phyloP scores from a whole-genome alignment of 192 early-diverging fungal genomes.

The Coemansia reversa region DNA sequence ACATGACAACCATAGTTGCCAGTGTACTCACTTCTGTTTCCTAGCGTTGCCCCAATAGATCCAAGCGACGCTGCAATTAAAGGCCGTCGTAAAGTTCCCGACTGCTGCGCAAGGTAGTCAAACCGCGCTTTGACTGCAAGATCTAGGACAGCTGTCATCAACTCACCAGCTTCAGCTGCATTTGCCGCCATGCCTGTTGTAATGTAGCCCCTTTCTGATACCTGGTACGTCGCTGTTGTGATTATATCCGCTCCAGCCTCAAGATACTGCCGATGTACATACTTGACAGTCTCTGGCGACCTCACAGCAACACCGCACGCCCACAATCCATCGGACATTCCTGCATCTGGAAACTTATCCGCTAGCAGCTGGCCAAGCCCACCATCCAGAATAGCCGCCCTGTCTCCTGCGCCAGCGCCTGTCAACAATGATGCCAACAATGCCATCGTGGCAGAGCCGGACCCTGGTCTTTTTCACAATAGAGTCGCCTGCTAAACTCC shows the following conservation, averaged over 20 bases:
- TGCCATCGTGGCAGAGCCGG: not conserved
- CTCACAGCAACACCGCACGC: conserved; percentile 21
- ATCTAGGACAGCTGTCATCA: conserved; percentile 46
- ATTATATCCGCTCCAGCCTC: conserved; percentile 58
- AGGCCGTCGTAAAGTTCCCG: conserved; percentile 8
- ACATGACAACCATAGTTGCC: conserved; percentile 56
- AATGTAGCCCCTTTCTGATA: conserved; percentile 46
- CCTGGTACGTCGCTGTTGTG: conserved; percentile 61
- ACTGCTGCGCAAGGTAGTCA: conserved; percentile 16
- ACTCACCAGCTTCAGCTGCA: conserved; percentile 16
- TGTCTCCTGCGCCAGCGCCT: not conserved
- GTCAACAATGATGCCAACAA: not conserved
- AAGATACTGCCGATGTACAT: conserved; percentile 52
- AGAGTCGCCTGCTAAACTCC: too few species aligned
- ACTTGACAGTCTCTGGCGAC: conserved; percentile 15
- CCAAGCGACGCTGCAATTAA: conserved; percentile 64
- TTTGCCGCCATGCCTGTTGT: conserved; percentile 35
- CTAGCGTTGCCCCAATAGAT: conserved; percentile 64
- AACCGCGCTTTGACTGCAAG: conserved; percentile 56
- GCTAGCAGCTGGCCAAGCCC: conserved; percentile 35
- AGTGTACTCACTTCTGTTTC: conserved; percentile 65
- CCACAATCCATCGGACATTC: conserved; percentile 26
- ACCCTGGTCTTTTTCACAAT: too few species aligned
- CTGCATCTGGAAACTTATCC: conserved; percentile 17
- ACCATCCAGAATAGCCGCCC: conserved; percentile 26